Conservation (phyloP, 257 asterid species). For the Fraxinus cuspidata region DNA sequence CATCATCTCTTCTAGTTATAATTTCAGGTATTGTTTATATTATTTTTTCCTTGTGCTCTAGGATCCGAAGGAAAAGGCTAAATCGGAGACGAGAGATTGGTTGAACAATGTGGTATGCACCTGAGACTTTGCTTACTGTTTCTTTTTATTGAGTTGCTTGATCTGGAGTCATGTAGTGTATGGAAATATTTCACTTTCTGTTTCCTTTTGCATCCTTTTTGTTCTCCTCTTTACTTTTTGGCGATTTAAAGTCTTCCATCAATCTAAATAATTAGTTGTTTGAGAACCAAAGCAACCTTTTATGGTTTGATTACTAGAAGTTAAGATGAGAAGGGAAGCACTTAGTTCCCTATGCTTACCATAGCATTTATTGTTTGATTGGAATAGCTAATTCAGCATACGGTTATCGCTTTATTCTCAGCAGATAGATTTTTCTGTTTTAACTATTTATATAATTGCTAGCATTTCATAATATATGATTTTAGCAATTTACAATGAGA, state of each 20-base stretch:
- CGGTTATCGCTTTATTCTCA: neutral
- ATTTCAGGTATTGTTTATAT: slow-evolving; percentile 13
- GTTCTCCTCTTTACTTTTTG: slow-evolving; percentile 2
- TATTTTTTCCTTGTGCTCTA: slow-evolving; percentile 32
- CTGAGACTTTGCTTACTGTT: slow-evolving; percentile 26
- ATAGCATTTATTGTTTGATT: slow-evolving; percentile 11
- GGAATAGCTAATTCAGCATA: neutral
- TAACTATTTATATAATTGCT: neutral
- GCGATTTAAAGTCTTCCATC: neutral
- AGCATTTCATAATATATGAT: neutral
- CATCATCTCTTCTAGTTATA: slow-evolving; percentile 20
- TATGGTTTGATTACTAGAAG: neutral
- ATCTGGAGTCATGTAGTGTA: slow-evolving; percentile 8
- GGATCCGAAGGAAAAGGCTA: slow-evolving; percentile 99
- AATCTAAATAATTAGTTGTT: slow-evolving; percentile 14
- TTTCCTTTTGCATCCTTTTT: slow-evolving; percentile 2
- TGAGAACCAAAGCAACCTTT: slow-evolving; percentile 1
- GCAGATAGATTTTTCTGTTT: slow-evolving; percentile 4
- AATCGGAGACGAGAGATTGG: slow-evolving; percentile 99
- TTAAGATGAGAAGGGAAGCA: slow-evolving; percentile 7
- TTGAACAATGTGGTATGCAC: slow-evolving; percentile 88
- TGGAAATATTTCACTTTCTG: slow-evolving; percentile 2
- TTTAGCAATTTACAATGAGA: slow-evolving; percentile 6
- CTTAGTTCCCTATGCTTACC: slow-evolving; percentile 3
- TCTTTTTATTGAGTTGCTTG: slow-evolving; percentile 23